These are phyloP conservation scores for Phytophthora colocasiae DNA, from an alignment of 352 stramenopile species.

Conservation along the genomic window DNA sequence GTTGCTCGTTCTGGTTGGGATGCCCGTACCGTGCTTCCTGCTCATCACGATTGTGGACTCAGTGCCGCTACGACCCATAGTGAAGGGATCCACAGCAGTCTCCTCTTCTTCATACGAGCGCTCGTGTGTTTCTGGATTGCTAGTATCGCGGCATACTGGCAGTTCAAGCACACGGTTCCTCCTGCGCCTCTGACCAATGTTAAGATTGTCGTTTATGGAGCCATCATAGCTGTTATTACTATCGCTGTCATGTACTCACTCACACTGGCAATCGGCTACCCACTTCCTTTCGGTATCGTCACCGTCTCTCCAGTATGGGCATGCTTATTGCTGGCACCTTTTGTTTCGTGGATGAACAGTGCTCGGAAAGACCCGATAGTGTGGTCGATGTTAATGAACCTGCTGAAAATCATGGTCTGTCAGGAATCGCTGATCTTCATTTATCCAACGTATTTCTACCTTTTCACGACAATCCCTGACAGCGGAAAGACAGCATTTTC, in stretches of 20 bases:
- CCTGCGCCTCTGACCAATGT: not conserved
- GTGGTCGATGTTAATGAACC: not conserved
- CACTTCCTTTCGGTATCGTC: not conserved
- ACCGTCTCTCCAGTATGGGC: not conserved
- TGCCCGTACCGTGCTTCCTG: not conserved
- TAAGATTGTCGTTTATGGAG: not conserved
- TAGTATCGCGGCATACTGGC: not conserved
- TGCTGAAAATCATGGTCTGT: not conserved
- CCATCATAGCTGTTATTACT: not conserved
- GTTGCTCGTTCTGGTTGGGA: not conserved
- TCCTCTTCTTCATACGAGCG: not conserved
- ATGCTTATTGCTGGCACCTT: not conserved
- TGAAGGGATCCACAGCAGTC: not conserved
- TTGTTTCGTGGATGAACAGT: not conserved
- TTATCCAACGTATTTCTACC: not conserved
- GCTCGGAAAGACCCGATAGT: not conserved
- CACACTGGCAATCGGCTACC: not conserved
- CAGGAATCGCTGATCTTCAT: not conserved
- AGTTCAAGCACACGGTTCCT: constrained; percentile 1
- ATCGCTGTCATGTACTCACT: not conserved
- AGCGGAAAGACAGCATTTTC: not conserved
- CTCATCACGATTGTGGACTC: not conserved
- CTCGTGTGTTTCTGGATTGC: not conserved
- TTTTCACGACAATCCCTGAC: too few species aligned
- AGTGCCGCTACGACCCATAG: not conserved